Conservation (phyloP, 441 rosid species). For the Gossypium aridum region DNA sequence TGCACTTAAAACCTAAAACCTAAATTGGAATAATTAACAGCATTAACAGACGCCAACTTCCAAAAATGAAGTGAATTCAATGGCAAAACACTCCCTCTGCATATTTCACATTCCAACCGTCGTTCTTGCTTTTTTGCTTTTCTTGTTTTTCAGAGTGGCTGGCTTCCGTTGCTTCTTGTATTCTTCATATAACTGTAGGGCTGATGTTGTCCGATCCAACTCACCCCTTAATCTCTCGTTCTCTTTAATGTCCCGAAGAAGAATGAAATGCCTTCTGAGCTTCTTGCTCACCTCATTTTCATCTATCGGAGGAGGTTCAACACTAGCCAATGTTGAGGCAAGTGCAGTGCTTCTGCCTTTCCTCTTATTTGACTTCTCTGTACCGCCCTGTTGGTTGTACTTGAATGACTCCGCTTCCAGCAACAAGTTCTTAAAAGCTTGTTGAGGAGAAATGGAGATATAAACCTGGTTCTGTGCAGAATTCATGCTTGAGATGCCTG, state of each 20-base stretch:
- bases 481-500: constrained; percentile 57
- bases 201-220: constrained; percentile 25
- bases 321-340: not conserved
- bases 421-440: constrained; percentile 55
- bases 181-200: constrained; percentile 45
- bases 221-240: constrained; percentile 51
- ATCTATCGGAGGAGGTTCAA: constrained; percentile 16
- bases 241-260: constrained; percentile 49
- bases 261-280: constrained; percentile 43
- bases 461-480: constrained; percentile 51
- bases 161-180: constrained; percentile 39
- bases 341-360: constrained; percentile 29
- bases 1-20: not conserved
- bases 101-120: not conserved
- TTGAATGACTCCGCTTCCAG: constrained; percentile 49
- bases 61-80: not conserved
- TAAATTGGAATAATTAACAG: not conserved
- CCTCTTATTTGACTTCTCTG: constrained; percentile 36
- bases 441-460: constrained; percentile 55
- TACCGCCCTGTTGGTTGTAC: constrained; percentile 32
- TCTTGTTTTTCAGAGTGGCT: constrained; percentile 21
- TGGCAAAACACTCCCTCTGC: not conserved
- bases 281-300: constrained; percentile 51
- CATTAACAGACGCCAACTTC: not conserved
- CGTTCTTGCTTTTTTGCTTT: not conserved